Evolutionary conservation across 441 rosid species (phyloP).

Genomic region (Syzygium malaccense): DNA sequence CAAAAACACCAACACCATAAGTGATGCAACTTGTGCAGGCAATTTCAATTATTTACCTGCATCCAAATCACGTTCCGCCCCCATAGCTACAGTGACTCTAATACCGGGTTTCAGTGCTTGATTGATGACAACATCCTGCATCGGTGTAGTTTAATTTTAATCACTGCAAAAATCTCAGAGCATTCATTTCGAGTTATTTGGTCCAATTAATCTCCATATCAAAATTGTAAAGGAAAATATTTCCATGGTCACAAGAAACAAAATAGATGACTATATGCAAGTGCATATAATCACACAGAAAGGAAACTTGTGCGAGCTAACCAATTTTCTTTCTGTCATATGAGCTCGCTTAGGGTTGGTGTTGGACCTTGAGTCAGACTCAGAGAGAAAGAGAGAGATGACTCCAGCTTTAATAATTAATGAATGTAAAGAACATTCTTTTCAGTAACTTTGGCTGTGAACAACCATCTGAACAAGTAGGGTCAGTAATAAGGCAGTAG

Average conservation of each 20-base stretch:
- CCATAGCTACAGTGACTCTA: constrained; percentile 94
- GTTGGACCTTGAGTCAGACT: neutral
- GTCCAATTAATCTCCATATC: neutral
- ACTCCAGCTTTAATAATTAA: neutral
- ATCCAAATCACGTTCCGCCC: constrained; percentile 58
- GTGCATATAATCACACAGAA: neutral
- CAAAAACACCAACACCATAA: neutral
- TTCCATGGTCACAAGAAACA: neutral
- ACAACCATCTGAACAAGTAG: neutral
- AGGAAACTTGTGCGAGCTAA: neutral
- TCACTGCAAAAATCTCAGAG: constrained; percentile 3
- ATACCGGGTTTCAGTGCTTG: constrained; percentile 68
- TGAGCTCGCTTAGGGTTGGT: neutral
- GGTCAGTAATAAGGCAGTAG: neutral
- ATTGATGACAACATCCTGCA: constrained; percentile 70
- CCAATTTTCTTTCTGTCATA: neutral
- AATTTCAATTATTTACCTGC: constrained; percentile 26
- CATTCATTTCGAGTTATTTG: neutral
- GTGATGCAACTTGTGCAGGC: neutral
- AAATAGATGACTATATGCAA: neutral
- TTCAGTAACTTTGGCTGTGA: neutral
- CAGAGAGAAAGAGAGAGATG: neutral
- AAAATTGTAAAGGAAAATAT: neutral
- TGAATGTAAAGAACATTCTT: neutral
- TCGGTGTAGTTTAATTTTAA: constrained; percentile 9